These are phyloP conservation scores for Physcomitrellopsis africana DNA, from an alignment of 225 moss, liverwort and hornwort species.

Conservation along the genomic window DNA sequence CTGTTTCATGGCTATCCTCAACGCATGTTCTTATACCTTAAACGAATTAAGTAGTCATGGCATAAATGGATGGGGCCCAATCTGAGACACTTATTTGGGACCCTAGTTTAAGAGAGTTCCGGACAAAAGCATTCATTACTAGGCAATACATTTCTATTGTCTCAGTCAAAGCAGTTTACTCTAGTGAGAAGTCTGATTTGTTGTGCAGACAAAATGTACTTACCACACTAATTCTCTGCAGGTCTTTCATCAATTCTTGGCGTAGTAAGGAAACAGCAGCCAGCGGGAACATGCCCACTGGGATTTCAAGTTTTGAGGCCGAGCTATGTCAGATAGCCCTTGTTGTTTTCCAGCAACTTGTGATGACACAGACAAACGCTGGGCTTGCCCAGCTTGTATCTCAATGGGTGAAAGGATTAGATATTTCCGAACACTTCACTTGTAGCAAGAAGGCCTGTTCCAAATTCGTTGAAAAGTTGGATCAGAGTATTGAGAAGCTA, in stretches of 20 bases:
- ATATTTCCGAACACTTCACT: background rate
- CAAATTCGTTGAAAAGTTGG: slow-evolving; percentile 20
- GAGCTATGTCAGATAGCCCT: slow-evolving; percentile 56
- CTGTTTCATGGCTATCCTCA: slow-evolving; percentile 22
- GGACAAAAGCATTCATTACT: background rate
- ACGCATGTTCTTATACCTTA: slow-evolving; percentile 7
- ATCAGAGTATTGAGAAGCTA: background rate
- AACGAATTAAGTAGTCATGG: background rate
- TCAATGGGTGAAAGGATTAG: slow-evolving; percentile 47
- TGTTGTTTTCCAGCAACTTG: slow-evolving; percentile 68
- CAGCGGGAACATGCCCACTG: slow-evolving; percentile 28
- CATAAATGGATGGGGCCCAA: background rate
- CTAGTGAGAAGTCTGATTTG: background rate
- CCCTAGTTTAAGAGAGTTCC: background rate
- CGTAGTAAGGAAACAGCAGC: slow-evolving; percentile 32
- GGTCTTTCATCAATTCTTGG: slow-evolving; percentile 66
- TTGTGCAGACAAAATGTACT: slow-evolving; percentile 7
- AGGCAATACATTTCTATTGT: background rate
- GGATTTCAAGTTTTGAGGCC: slow-evolving; percentile 40
- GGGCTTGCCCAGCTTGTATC: slow-evolving; percentile 42
- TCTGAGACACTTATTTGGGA: background rate
- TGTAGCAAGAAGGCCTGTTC: slow-evolving; percentile 17
- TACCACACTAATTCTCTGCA: slow-evolving; percentile 26
- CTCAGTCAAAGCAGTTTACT: background rate
- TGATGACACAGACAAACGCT: slow-evolving; percentile 41